Evolutionary conservation across 371 early-diverging fungal genomes (phyloP).

Genomic region (Rhizopus microsporus): DNA sequence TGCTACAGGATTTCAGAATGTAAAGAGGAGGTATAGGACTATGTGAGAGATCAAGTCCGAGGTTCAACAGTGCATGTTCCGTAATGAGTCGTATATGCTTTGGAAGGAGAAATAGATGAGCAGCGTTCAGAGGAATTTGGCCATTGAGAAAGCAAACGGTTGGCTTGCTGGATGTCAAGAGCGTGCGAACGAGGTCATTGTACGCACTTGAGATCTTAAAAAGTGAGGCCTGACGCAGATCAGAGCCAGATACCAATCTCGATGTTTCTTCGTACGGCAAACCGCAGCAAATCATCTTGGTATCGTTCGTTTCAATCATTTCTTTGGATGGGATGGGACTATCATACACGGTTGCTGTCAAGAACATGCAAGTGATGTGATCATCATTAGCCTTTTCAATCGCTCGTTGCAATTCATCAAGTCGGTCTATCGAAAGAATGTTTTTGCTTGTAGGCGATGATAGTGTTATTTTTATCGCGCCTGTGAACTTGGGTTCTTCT

Average conservation of each 20-base stretch:
- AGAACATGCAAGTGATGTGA: conserved; percentile 27
- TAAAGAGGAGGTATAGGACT: conserved; percentile 43
- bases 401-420: conserved; percentile 18
- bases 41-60: conserved; percentile 26
- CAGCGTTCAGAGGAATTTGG: conserved; percentile 40
- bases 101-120: conserved; percentile 38
- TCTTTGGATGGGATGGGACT: conserved; percentile 6
- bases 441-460: conserved; percentile 39
- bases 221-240: conserved; percentile 14
- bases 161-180: conserved; percentile 25
- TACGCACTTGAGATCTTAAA: conserved; percentile 22
- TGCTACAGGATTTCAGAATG: background rate
- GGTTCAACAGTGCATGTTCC: conserved; percentile 44
- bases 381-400: conserved; percentile 15
- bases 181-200: conserved; percentile 6
- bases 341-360: conserved; percentile 30
- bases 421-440: conserved; percentile 25
- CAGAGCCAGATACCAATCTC: conserved; percentile 6
- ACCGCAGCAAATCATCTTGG: conserved; percentile 30
- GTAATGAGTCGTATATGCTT: conserved; percentile 49
- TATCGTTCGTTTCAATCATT: conserved; percentile 26
- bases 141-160: conserved; percentile 47
- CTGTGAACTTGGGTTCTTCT: conserved; percentile 21
- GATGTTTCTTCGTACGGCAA: conserved; percentile 39
- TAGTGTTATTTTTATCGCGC: conserved; percentile 29